Percentiles rank a stretch among this genome's conserved stretches.
Conservation (phyloP, 2,329 filamentous ascomycete species). For the Exophiala viscosa region DNA sequence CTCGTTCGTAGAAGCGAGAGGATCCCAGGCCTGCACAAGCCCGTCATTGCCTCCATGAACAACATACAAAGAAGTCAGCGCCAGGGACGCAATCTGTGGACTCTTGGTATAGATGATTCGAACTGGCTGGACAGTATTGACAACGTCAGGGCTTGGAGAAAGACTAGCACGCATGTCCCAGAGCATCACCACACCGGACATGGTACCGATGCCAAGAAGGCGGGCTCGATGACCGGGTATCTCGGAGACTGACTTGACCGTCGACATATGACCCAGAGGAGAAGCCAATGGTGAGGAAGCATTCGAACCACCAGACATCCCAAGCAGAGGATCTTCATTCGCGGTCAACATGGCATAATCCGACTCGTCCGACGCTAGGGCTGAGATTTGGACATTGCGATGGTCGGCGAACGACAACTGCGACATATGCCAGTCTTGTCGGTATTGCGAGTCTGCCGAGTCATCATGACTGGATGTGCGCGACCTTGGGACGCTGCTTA, state of each 20-base stretch:
- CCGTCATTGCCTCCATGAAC: constrained; percentile 94
- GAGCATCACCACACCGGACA: constrained; percentile 68
- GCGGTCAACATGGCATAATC: constrained; percentile 66
- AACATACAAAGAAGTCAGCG: constrained; percentile 77
- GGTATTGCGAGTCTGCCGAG: constrained; percentile 36
- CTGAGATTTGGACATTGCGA: constrained; percentile 61
- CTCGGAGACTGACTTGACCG: constrained; percentile 46
- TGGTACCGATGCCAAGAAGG: constrained; percentile 76
- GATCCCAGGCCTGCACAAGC: constrained; percentile 94
- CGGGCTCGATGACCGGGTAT: constrained; percentile 82
- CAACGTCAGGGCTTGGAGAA: constrained; percentile 51
- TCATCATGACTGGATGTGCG: constrained; percentile 33
- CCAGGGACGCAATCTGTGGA: constrained; percentile 77
- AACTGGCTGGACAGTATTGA: constrained; percentile 65
- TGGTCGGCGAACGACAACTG: constrained; percentile 59
- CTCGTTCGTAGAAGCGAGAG: constrained; percentile 72
- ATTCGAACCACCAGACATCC: constrained; percentile 53
- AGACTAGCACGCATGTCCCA: constrained; percentile 76
- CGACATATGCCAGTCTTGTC: constrained; percentile 66
- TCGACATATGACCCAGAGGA: constrained; percentile 47
- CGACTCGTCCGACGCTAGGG: constrained; percentile 70
- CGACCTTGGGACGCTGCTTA: constrained; percentile 32
- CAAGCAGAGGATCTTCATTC: constrained; percentile 72
- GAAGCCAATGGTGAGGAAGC: constrained; percentile 54
- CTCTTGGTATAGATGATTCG: constrained; percentile 86